Evolutionary conservation across 106 monocot genomes (phyloP).

Genomic region (Dendrobium chrysotoxum): DNA sequence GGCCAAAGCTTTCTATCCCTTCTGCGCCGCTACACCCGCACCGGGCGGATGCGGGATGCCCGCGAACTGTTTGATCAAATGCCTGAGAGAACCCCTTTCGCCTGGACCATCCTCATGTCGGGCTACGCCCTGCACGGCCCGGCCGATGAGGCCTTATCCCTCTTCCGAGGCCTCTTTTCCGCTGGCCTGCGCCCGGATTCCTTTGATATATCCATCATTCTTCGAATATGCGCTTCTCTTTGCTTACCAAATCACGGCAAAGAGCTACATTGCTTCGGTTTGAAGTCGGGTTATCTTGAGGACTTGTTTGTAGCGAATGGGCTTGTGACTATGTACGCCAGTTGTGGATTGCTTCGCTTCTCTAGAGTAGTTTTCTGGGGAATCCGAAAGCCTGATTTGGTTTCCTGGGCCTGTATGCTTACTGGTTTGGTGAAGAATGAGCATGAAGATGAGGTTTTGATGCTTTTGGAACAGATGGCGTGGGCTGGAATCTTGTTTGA

Average conservation of each 20-base stretch:
- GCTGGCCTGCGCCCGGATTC: constrained; percentile 14
- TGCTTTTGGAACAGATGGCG: constrained; percentile 23
- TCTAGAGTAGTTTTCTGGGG: constrained; percentile 16
- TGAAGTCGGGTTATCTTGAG: constrained; percentile 22
- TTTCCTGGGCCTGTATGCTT: constrained; percentile 38
- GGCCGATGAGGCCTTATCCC: constrained; percentile 9
- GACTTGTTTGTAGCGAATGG: constrained; percentile 41
- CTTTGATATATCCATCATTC: constrained; percentile 24
- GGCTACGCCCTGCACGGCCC: constrained; percentile 23
- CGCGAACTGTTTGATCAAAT: constrained; percentile 21
- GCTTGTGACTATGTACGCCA: constrained; percentile 28
- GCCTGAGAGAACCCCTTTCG: constrained; percentile 13
- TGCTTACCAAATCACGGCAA: constrained; percentile 8
- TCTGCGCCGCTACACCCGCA: constrained; percentile 5
- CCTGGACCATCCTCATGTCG: constrained; percentile 31
- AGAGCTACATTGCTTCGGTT: constrained; percentile 19
- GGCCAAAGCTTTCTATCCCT: constrained; percentile 4
- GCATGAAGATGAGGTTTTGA: constrained; percentile 12
- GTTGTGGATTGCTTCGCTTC: constrained; percentile 16
- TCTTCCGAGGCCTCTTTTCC: constrained; percentile 3
- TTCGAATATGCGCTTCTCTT: constrained; percentile 24
- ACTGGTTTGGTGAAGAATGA: constrained; percentile 26
- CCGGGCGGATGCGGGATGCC: constrained; percentile 21
- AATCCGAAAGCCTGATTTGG: constrained; percentile 30
- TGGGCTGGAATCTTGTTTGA: constrained; percentile 15